phyloP scores from a whole-genome alignment of 2,329 filamentous ascomycete species.

The Calonectria naviculata region DNA sequence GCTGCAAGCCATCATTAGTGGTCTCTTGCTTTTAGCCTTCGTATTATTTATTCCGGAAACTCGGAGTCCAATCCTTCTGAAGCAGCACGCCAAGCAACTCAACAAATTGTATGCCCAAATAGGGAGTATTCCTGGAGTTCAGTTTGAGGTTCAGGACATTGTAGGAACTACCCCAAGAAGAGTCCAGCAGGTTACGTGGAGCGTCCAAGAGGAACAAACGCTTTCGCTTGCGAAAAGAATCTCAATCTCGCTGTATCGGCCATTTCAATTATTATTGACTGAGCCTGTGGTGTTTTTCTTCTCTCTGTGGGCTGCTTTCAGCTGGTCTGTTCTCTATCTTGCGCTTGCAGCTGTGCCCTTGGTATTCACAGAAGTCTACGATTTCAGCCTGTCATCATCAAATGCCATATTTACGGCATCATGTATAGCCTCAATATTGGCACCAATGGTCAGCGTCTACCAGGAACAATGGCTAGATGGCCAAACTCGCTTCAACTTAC shows the following conservation, averaged over 20 bases:
- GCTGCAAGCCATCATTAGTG: neutral
- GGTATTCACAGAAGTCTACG: neutral
- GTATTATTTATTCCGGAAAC: neutral
- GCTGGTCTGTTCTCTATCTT: neutral
- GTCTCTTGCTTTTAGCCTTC: neutral
- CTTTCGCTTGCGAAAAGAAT: neutral
- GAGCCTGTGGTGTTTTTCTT: neutral
- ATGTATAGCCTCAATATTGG: neutral
- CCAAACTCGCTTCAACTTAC: neutral
- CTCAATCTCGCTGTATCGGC: neutral
- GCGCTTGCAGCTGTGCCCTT: neutral
- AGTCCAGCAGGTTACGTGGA: neutral
- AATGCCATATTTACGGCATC: neutral
- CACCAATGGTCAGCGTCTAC: neutral
- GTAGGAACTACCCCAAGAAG: neutral
- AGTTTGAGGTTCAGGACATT: neutral
- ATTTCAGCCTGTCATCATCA: neutral
- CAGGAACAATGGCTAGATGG: neutral
- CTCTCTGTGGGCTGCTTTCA: neutral
- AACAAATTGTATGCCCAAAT: neutral
- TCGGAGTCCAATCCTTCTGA: neutral
- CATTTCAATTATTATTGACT: neutral
- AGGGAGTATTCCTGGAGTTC: neutral
- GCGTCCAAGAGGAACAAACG: neutral
- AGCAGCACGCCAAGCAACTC: neutral